Conservation (phyloP, 352 stramenopile genomes). For the Lagenidium giganteum region DNA sequence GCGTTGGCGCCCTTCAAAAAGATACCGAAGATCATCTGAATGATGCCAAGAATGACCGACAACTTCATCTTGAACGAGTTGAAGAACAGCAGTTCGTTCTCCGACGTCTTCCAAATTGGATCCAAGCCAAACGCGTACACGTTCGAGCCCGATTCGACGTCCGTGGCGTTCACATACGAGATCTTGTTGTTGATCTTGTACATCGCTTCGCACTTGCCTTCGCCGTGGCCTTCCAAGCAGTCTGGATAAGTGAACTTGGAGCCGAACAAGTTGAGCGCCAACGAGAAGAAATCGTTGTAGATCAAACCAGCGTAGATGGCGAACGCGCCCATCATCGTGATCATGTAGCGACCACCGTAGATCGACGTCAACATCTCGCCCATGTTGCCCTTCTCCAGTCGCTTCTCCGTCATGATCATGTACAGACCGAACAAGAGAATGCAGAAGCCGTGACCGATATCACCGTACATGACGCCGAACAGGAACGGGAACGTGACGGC, state of each 20-base stretch:
- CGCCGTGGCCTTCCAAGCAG: constrained; percentile 48
- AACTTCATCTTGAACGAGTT: constrained; percentile 99
- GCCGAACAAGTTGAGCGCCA: constrained; percentile 96
- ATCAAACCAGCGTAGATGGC: constrained; percentile 97
- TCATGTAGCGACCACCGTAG: constrained; percentile 96
- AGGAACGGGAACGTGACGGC: constrained; percentile 99
- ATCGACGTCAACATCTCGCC: constrained; percentile 91
- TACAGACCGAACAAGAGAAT: constrained; percentile 93
- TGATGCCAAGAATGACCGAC: constrained; percentile 97
- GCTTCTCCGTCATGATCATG: constrained; percentile 93
- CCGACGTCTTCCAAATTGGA: constrained; percentile 96
- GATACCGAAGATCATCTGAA: constrained; percentile 99
- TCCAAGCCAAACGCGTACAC: constrained; percentile 98
- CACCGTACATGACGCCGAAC: constrained; percentile 99
- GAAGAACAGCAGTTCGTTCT: constrained; percentile 99
- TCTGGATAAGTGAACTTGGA: constrained; percentile 91
- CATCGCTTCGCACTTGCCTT: constrained; percentile 61
- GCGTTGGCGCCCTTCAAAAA: constrained; percentile 95
- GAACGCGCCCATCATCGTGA: constrained; percentile 98
- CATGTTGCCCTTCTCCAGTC: constrained; percentile 70
- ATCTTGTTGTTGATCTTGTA: constrained; percentile 71
- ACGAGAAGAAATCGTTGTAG: constrained; percentile 99
- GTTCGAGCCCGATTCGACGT: constrained; percentile 70
- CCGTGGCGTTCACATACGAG: constrained; percentile 73
- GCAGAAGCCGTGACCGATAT: constrained; percentile 97